Percentiles rank a stretch among this genome's conserved stretches.
phyloP scores from a whole-genome alignment of 768 basidiomycete species.

The Pleurotus cornucopiae region DNA sequence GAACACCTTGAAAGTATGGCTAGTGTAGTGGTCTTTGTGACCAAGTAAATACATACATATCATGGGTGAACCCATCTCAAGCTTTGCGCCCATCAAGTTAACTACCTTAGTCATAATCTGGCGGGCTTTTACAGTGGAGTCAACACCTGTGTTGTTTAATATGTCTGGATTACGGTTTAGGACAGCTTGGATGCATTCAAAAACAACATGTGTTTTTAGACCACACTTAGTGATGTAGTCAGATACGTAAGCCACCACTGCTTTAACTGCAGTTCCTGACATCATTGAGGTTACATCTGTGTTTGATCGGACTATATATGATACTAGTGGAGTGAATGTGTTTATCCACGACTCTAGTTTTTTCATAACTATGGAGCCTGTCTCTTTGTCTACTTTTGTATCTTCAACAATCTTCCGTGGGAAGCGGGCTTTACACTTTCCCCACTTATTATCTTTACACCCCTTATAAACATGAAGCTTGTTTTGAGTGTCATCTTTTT shows the following conservation, averaged over 20 bases:
- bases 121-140: conserved; percentile 14
- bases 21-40: conserved; percentile 26
- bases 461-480: conserved; percentile 11
- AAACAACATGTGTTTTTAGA: conserved; percentile 21
- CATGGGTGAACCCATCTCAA: conserved; percentile 26
- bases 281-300: conserved; percentile 10
- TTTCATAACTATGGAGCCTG: conserved; percentile 17
- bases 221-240: conserved; percentile 25
- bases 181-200: conserved; percentile 14
- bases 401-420: conserved; percentile 17
- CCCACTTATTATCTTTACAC: conserved; percentile 23
- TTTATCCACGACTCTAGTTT: background rate
- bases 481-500: conserved; percentile 1
- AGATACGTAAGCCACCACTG: conserved; percentile 22
- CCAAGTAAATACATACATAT: conserved; percentile 11
- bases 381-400: conserved; percentile 23
- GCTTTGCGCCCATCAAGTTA: conserved; percentile 22
- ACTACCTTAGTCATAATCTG: conserved; percentile 22
- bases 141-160: background rate
- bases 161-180: conserved; percentile 19
- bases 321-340: background rate
- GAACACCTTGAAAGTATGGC: conserved; percentile 19
- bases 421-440: conserved; percentile 28
- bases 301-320: background rate
- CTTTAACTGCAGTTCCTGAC: conserved; percentile 21